Conservation (phyloP, 2,329 filamentous ascomycete species). For the Diaporthe australafricana region DNA sequence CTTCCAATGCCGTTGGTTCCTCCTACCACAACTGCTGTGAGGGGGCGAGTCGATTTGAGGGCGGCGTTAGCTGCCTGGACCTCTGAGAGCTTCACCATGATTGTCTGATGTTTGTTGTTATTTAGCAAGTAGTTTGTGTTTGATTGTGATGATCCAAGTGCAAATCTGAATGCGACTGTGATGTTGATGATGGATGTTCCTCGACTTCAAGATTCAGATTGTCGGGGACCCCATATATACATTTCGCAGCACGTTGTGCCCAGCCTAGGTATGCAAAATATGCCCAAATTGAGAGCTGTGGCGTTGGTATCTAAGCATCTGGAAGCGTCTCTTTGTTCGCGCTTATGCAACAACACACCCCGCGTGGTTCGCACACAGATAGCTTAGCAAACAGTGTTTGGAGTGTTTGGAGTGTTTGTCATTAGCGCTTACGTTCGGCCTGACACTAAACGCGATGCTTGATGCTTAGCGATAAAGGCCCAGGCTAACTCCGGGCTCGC, state of each 20-base stretch:
- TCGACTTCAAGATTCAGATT: not conserved
- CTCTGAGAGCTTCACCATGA: constrained; percentile 10
- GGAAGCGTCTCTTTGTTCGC: not conserved
- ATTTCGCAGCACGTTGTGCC: not conserved
- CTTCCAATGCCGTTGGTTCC: constrained; percentile 61
- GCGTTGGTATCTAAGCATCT: not conserved
- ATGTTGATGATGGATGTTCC: not conserved
- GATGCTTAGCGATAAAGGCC: constrained; percentile 1
- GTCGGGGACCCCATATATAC: not conserved
- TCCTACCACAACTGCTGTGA: constrained; percentile 48
- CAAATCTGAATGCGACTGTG: not conserved
- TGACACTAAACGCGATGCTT: not conserved
- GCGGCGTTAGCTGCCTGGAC: constrained; percentile 6
- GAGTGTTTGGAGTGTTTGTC: not conserved
- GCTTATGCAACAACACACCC: not conserved
- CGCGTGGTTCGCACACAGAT: not conserved
- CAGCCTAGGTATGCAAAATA: not conserved
- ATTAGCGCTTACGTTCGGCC: constrained; percentile 6
- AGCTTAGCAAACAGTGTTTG: not conserved
- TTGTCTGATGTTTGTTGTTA: not conserved
- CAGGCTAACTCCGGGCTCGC: not conserved
- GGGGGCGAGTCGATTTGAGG: constrained; percentile 27
- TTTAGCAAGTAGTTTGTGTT: not conserved
- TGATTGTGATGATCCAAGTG: not conserved
- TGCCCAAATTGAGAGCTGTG: not conserved